A percentile compares a stretch with the other conserved stretches of the same genome.
These are phyloP conservation scores for Venturia effusa DNA, from an alignment of 2,329 filamentous ascomycete species.

Conservation along the genomic window DNA sequence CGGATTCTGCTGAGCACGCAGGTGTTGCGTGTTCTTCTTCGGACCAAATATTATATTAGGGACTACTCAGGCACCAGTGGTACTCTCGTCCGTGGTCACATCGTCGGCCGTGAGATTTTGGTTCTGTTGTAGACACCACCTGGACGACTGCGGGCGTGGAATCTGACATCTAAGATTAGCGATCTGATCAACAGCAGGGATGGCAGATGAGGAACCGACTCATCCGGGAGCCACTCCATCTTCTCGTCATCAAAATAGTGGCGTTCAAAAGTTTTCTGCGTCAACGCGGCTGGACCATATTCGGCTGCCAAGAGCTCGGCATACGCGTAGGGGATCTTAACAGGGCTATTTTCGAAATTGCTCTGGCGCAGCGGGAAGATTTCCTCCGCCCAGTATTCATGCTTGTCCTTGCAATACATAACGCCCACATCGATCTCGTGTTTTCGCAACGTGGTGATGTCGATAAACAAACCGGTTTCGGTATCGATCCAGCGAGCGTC, in stretches of 20 bases:
- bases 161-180: background rate
- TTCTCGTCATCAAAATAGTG: conserved; percentile 28
- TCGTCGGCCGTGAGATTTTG: background rate
- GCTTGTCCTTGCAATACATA: conserved; percentile 47
- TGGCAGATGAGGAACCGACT: background rate
- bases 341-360: conserved; percentile 41
- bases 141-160: background rate
- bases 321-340: conserved; percentile 47
- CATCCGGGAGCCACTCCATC: conserved; percentile 11
- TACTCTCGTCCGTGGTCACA: background rate
- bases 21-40: background rate
- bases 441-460: conserved; percentile 46
- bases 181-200: background rate
- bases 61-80: background rate
- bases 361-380: conserved; percentile 47
- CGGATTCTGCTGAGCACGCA: background rate
- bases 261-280: conserved; percentile 33
- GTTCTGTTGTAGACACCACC: background rate
- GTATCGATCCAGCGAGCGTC: conserved; percentile 53
- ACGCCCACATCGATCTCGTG: conserved; percentile 34
- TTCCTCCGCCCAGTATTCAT: conserved; percentile 41
- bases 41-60: background rate
- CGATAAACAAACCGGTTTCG: conserved; percentile 48
- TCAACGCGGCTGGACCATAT: conserved; percentile 41
- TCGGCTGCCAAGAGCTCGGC: conserved; percentile 42